Evolutionary conservation across 306 rosid genomes (phyloP).

Genomic region (Mucuna pruriens): DNA sequence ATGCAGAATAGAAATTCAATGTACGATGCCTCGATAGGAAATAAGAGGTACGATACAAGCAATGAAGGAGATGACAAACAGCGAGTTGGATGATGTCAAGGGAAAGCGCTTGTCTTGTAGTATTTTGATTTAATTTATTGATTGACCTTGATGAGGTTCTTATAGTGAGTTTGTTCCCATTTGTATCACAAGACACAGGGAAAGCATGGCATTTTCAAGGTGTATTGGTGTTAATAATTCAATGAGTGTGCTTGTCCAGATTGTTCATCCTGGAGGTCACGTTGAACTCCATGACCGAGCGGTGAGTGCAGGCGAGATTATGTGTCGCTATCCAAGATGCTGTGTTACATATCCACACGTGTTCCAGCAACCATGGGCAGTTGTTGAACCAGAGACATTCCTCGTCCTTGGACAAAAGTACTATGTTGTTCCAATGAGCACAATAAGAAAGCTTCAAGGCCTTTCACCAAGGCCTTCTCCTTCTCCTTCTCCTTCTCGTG

Average conservation of each 20-base stretch:
- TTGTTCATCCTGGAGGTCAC: conserved; percentile 68
- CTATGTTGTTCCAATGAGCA: conserved; percentile 65
- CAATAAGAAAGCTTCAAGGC: conserved; percentile 63
- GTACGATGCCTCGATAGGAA: conserved; percentile 13
- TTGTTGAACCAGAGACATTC: conserved; percentile 65
- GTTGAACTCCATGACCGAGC: conserved; percentile 68
- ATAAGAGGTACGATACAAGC: conserved; percentile 36
- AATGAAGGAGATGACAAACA: conserved; percentile 41
- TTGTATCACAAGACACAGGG: neutral
- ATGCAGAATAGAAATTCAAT: conserved; percentile 18
- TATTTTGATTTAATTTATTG: no score
- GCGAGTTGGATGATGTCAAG: conserved; percentile 33
- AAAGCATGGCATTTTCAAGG: conserved; percentile 51
- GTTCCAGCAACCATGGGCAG: conserved; percentile 76
- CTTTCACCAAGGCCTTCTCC: conserved; percentile 51
- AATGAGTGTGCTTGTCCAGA: conserved; percentile 52
- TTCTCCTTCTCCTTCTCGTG: conserved; percentile 35
- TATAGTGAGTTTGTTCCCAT: conserved; percentile 16
- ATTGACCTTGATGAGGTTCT: conserved; percentile 32
- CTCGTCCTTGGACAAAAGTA: conserved; percentile 66
- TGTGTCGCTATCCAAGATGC: conserved; percentile 57
- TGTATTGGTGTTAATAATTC: conserved; percentile 55
- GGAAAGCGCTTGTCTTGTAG: neutral
- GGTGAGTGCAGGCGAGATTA: conserved; percentile 61
- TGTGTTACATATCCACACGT: conserved; percentile 59